Evolutionary conservation across 768 basidiomycete species (phyloP), one percentile per base, ranked within the genome.

Genomic region (Scleroderma bovista): DNA sequence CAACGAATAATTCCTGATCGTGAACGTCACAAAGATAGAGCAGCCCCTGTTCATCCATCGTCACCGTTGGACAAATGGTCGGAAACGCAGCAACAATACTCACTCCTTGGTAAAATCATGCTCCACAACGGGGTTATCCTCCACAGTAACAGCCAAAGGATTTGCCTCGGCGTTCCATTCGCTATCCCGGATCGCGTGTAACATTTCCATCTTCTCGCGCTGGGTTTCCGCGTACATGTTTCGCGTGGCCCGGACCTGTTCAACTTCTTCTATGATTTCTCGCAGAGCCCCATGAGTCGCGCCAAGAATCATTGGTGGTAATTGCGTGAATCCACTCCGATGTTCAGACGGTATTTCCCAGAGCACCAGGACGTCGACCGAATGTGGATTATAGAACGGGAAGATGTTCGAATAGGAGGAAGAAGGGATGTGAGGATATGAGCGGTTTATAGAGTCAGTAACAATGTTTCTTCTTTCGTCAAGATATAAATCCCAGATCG

Each of bases 201-300:
- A 60, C 29, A 94, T 69, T 45, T 82, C 80, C 55, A 66, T 64
- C 60, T 81, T 81, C 66, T 93, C 83, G 43, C 86, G 74, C 53
- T 78, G 80, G 5, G 93, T 95, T 71, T 97, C 92, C 19, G 90
- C 91, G 61, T 92, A 97, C 79, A 96, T 91, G 54, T 80, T 90
- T 40, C 92, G 78, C 52, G 83, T 87, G 20, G 75, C 75, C 66
- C 88, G 88, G 11, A 76, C 75, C 40, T 68, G 72, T 59, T 83
- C 81, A 10, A 79, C 76, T 17, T 77, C 73, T 43, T 79, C 74
- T 6, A 93, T 74, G 33, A 84, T 71, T 43, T 76, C 74, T 16
- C 78, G 72, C 50, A 95, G 71, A 13, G 79, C 67, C 11, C 81
- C 88, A 61, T 88, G 84, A 3, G 74, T 65, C 10, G 88, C 85